phyloP scores from a whole-genome alignment of 2,329 filamentous ascomycete species.

The Sclerotinia minor region DNA sequence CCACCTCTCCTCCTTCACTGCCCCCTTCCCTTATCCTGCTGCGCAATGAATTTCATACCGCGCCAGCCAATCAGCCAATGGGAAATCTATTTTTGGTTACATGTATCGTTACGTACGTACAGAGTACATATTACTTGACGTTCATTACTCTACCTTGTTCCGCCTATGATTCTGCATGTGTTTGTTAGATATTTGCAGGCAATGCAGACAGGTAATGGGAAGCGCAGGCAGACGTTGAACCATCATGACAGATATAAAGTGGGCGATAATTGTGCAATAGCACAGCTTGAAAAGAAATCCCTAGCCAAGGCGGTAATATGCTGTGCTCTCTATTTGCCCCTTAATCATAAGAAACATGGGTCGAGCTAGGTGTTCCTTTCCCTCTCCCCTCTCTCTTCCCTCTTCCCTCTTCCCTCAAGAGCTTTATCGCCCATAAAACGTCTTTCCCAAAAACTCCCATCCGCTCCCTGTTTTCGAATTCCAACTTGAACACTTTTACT shows the following conservation, averaged over 20 bases:
- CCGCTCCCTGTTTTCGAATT: constrained; percentile 1
- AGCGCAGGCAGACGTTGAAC: constrained; percentile 1
- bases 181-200: not conserved
- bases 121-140: no score
- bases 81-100: not conserved
- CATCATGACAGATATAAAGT: not conserved
- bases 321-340: constrained; percentile 6
- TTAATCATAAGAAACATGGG: not conserved
- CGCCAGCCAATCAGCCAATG: not conserved
- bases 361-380: no score
- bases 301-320: constrained; percentile 12
- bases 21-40: constrained; percentile 2
- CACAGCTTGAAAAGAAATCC: not conserved
- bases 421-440: constrained; percentile 1
- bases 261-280: constrained; percentile 18
- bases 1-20: not conserved
- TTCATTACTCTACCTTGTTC: not conserved
- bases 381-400: no score
- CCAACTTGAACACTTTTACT: not conserved
- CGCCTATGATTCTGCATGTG: constrained; percentile 10
- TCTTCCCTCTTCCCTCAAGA: not conserved
- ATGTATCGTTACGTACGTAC: not conserved
- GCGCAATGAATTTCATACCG: not conserved
- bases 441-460: not conserved
- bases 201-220: not conserved